These are phyloP conservation scores for Fusarium fracticaudum DNA, from an alignment of 2,329 filamentous ascomycete species.

Conservation along the genomic window DNA sequence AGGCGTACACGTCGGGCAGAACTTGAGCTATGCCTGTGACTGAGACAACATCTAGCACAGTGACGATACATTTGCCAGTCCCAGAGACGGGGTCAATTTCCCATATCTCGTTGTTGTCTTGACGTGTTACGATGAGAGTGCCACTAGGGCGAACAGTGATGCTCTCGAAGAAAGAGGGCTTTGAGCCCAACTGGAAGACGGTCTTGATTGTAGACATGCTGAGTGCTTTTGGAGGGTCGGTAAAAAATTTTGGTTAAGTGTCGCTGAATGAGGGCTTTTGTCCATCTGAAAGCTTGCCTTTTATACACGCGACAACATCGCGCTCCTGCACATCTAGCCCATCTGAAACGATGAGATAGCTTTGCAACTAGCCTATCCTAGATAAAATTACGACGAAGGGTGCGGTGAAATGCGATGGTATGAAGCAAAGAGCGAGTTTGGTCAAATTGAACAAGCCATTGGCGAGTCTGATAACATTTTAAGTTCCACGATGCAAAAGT, in stretches of 20 bases:
- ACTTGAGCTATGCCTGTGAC: no score
- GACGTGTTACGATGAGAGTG: neutral
- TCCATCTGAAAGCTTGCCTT: neutral
- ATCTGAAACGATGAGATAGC: neutral
- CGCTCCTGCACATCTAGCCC: fast-evolving
- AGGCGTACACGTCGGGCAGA: no score
- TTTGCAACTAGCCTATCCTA: neutral
- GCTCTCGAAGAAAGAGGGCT: neutral
- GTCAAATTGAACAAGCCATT: neutral
- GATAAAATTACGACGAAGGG: neutral
- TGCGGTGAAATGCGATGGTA: fast-evolving
- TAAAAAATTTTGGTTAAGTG: fast-evolving
- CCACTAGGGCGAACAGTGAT: neutral
- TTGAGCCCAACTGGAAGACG: fast-evolving
- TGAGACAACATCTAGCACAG: no score
- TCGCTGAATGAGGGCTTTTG: neutral
- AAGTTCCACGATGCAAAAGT: neutral
- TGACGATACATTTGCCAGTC: fast-evolving
- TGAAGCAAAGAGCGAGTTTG: neutral
- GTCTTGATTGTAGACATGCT: neutral
- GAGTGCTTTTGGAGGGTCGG: neutral
- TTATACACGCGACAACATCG: neutral
- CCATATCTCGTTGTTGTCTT: neutral
- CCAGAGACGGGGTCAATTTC: neutral
- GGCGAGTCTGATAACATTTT: fast-evolving